phyloP scores from a whole-genome alignment of 306 rosid species.

The Sicyos baderoa region DNA sequence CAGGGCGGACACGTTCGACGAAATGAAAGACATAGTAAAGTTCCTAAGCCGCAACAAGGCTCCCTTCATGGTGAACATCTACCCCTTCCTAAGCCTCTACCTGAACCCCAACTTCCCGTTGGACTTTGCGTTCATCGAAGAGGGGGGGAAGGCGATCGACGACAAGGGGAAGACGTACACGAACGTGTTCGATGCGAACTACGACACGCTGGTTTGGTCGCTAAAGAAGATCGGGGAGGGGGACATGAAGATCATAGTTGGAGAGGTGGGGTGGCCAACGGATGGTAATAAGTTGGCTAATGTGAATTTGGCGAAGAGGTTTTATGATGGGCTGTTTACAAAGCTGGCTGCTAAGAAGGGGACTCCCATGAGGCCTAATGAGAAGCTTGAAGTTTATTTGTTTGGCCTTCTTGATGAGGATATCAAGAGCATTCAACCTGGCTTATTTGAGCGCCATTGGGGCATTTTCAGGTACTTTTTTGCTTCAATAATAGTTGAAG shows the following conservation, averaged over 20 bases:
- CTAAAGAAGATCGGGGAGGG: conserved; percentile 36
- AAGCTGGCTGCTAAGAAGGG: conserved; percentile 43
- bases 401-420: conserved; percentile 62
- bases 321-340: conserved; percentile 53
- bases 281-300: conserved; percentile 43
- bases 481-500: too few relatives aligned
- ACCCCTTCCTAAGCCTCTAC: conserved; percentile 24
- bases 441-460: conserved; percentile 77
- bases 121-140: conserved; percentile 54
- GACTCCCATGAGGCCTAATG: conserved; percentile 38
- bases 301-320: conserved; percentile 30
- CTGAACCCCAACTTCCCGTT: conserved; percentile 31
- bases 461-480: conserved; percentile 42
- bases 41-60: conserved; percentile 33
- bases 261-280: conserved; percentile 92
- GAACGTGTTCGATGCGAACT: conserved; percentile 68
- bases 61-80: conserved; percentile 62
- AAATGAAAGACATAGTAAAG: conserved; percentile 30
- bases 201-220: conserved; percentile 52
- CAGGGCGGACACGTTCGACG: conserved; percentile 28
- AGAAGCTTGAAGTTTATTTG: conserved; percentile 28
- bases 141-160: conserved; percentile 9
- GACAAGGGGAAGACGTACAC: conserved; percentile 35
- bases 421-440: conserved; percentile 51
- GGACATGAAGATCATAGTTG: conserved; percentile 38